Conservation (phyloP, 2,329 filamentous ascomycete species). For the Talaromyces sp. region DNA sequence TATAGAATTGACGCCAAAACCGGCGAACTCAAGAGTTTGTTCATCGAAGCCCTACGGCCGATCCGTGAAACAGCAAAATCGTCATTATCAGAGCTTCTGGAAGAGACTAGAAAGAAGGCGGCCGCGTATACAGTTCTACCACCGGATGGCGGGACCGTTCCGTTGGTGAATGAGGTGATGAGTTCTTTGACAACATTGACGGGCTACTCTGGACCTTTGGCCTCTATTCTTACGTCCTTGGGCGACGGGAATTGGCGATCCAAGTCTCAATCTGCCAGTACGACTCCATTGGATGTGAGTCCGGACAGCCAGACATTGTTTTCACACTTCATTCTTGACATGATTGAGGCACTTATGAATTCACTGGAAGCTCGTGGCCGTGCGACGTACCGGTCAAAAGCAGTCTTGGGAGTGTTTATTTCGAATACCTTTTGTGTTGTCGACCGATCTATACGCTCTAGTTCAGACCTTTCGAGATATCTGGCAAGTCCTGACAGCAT, state of each 20-base stretch:
- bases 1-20: constrained; percentile 76
- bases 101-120: constrained; percentile 73
- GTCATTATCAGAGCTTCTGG: constrained; percentile 77
- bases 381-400: constrained; percentile 70
- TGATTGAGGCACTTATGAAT: constrained; percentile 74
- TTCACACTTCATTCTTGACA: constrained; percentile 84
- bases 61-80: constrained; percentile 87
- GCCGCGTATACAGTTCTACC: constrained; percentile 65
- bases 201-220: constrained; percentile 77
- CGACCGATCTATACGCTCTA: constrained; percentile 77
- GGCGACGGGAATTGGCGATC: constrained; percentile 86
- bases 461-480: constrained; percentile 67
- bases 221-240: constrained; percentile 84
- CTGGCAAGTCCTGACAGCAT: constrained; percentile 62
- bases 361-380: constrained; percentile 73
- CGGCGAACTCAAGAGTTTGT: constrained; percentile 76
- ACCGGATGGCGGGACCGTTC: constrained; percentile 71
- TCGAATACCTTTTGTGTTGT: constrained; percentile 83
- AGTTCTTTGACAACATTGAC: constrained; percentile 82
- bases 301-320: constrained; percentile 87
- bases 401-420: constrained; percentile 79
- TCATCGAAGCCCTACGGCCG: constrained; percentile 83
- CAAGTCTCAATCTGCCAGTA: constrained; percentile 60
- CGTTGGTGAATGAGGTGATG: constrained; percentile 80
- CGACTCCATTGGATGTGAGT: constrained; percentile 77